Evolutionary conservation across 2,329 filamentous ascomycete species (phyloP).

Genomic region (Colletotrichum lentis): DNA sequence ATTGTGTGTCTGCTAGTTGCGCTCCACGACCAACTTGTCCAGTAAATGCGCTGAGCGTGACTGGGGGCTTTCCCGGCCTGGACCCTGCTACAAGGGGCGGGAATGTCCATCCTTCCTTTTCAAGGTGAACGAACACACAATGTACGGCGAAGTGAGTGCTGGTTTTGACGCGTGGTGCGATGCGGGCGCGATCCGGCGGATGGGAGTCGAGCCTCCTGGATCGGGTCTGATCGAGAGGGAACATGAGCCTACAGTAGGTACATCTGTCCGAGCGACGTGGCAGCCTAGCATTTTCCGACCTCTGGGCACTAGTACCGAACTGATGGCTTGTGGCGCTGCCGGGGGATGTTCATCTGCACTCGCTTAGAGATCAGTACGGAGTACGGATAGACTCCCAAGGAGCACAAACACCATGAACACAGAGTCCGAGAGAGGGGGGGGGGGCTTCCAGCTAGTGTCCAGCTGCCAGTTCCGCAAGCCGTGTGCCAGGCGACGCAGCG

Average conservation of each 20-base stretch:
- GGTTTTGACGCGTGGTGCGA: too few relatives aligned
- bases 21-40: too few relatives aligned
- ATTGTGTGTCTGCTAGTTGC: background rate
- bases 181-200: background rate
- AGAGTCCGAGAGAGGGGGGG: too few relatives aligned
- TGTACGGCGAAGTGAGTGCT: background rate
- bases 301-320: background rate
- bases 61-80: background rate
- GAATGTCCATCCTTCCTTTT: background rate
- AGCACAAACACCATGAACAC: too few relatives aligned
- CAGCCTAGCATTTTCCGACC: background rate
- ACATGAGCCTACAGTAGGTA: background rate
- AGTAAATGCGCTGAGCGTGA: background rate
- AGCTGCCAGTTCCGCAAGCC: too few relatives aligned
- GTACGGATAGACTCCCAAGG: too few relatives aligned
- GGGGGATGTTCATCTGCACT: too few relatives aligned
- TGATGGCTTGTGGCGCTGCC: background rate
- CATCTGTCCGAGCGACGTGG: background rate
- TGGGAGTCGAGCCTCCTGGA: background rate
- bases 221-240: background rate
- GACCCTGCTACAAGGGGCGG: background rate
- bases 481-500: too few relatives aligned
- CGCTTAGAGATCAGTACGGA: too few relatives aligned
- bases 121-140: background rate
- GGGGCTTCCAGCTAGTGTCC: too few relatives aligned